Base-by-base conservation (phyloP, 1,139 yeast genomes). In the Suhomyces bribrorum region DNA sequence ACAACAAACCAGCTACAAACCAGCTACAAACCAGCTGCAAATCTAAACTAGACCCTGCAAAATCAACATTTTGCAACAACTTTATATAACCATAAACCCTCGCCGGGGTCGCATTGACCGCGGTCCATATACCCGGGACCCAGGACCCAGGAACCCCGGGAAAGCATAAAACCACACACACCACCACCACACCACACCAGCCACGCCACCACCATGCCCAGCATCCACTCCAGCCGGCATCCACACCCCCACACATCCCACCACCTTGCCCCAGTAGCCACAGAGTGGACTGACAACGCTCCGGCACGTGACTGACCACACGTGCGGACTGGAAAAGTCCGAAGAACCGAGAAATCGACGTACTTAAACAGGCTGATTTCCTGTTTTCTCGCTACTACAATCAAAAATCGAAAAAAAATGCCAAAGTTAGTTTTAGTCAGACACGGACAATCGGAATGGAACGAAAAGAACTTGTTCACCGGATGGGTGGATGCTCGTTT, bases 381-480 rank as follows among this genome's bases (percentile, higher is more conserved):
- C 31, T 34, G 7, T 6, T 25, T 31, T 25, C 40, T 29, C 22
- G 24, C 30, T 26, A 26, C 34, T 20, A 26, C 27, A 29, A 26
- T 13, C 8, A 4, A 8, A 20, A n/a, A 20, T 20, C 17, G 36
- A 23, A 22, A 23, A 20, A 57, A 46, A 49, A 72, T 72, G 77
- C 86, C 83, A 59, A 84, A 83, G 69, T 77, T 85, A 71, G 78
- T 85, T 62, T 75, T 85, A 66, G 86, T 85, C 57, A 85, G 97
- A 80, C 97, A 90, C 92, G 97, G 97, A 62, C 96, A 90, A 79
- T 86, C 96, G 73, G 97, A 87, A 70, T 90, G 97, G 97, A 90
- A 90, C 72, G 96, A 88, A 73, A 87, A 87, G 80, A 90, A 92
- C 81, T 79, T 90, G 58, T 92, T 92, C 83, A 90, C 97, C 67